These are phyloP conservation scores for Trifolium repens DNA, from an alignment of 306 rosid genomes.

Conservation along the genomic window DNA sequence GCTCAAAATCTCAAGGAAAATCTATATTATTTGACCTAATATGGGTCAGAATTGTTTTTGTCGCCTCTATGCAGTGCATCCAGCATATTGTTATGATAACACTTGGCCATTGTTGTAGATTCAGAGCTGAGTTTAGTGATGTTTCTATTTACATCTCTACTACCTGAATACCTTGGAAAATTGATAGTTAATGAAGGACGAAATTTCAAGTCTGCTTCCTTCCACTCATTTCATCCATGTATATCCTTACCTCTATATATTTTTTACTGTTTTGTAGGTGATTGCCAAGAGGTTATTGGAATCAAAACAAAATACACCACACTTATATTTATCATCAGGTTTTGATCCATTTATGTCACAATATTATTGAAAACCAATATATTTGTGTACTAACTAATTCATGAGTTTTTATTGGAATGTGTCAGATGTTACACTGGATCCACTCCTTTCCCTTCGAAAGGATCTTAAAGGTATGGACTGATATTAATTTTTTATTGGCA, in stretches of 20 bases:
- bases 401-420: constrained; percentile 37
- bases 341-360: constrained; percentile 29
- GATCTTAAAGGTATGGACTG: constrained; percentile 78
- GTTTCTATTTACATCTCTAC: constrained; percentile 34
- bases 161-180: neutral
- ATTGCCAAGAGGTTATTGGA: constrained; percentile 91
- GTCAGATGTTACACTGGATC: constrained; percentile 84
- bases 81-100: neutral
- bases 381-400: constrained; percentile 21
- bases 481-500: constrained; percentile 15
- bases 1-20: constrained; percentile 11
- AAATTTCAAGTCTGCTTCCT: constrained; percentile 32
- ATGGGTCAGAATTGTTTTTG: constrained; percentile 17
- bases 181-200: constrained; percentile 15
- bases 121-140: constrained; percentile 6
- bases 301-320: constrained; percentile 90
- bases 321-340: constrained; percentile 92
- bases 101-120: constrained; percentile 3
- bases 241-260: constrained; percentile 22
- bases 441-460: constrained; percentile 90
- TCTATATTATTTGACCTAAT: constrained; percentile 21
- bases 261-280: constrained; percentile 60
- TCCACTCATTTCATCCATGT: constrained; percentile 7
- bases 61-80: constrained; percentile 11
- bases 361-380: constrained; percentile 31